These are phyloP conservation scores for Apiotrichum sp. DNA, from an alignment of 1,284 basidiomycete species.

Conservation along the genomic window DNA sequence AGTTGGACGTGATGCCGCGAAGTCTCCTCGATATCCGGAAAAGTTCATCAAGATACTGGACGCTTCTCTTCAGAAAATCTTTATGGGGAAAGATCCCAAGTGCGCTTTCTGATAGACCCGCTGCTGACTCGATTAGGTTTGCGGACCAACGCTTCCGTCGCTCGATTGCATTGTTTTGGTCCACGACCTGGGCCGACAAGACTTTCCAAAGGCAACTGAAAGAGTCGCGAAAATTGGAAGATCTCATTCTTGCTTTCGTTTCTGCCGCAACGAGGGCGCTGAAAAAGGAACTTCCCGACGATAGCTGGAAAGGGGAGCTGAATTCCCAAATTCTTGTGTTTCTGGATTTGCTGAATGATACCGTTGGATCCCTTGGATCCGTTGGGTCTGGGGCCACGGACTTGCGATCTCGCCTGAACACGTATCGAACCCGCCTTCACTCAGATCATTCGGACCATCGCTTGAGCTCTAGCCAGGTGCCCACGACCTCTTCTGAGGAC, in stretches of 20 bases:
- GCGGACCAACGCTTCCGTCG: constrained; percentile 78
- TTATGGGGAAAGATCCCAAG: constrained; percentile 82
- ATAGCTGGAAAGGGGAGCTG: constrained; percentile 87
- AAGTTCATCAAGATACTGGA: constrained; percentile 83
- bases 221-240: constrained; percentile 94
- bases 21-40: constrained; percentile 85
- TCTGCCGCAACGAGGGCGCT: constrained; percentile 77
- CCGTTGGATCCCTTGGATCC: constrained; percentile 62
- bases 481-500: neutral
- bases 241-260: constrained; percentile 91
- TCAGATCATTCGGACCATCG: constrained; percentile 2
- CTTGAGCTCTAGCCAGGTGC: neutral
- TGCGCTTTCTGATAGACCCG: constrained; percentile 33
- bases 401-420: constrained; percentile 48
- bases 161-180: constrained; percentile 82
- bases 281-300: constrained; percentile 66
- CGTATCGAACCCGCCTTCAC: constrained; percentile 9
- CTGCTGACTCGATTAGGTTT: constrained; percentile 54
- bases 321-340: constrained; percentile 86
- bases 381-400: constrained; percentile 78
- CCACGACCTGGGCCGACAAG: constrained; percentile 72
- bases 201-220: constrained; percentile 82
- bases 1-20: constrained; percentile 42
- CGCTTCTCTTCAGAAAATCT: constrained; percentile 76
- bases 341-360: constrained; percentile 75